A percentile compares a stretch with the other conserved stretches of the same genome.
Evolutionary conservation across 495 filamentous ascomycete genomes (phyloP).

Genomic region (Sordaria brevicollis): DNA sequence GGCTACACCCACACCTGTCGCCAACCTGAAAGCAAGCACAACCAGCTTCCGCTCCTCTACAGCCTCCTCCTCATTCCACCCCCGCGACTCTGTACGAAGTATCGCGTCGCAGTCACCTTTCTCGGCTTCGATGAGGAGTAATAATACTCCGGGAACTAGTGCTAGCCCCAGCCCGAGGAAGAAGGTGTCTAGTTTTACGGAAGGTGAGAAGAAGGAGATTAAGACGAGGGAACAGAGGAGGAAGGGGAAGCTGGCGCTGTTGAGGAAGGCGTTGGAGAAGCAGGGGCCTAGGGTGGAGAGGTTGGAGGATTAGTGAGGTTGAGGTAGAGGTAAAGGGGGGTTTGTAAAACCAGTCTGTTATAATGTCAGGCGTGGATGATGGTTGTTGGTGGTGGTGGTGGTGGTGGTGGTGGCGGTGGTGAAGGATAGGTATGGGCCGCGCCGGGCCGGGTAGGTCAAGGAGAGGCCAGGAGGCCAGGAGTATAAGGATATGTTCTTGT

Average conservation of each 20-base stretch:
- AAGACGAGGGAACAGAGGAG: conserved; percentile 22
- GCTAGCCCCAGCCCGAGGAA: conserved; percentile 26
- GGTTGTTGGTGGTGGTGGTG: too few species aligned
- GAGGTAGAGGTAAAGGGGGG: too few species aligned
- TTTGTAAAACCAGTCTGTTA: too few species aligned
- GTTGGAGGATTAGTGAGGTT: conserved; percentile 20
- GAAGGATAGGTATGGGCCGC: too few species aligned
- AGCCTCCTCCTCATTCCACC: not conserved
- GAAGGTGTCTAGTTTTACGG: conserved; percentile 45
- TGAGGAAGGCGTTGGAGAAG: conserved; percentile 27
- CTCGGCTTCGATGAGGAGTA: not conserved
- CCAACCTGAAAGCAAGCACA: not conserved
- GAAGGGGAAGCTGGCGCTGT: conserved; percentile 15
- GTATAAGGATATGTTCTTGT: too few species aligned
- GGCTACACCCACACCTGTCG: not conserved
- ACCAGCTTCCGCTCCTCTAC: not conserved
- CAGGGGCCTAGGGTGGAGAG: conserved; percentile 27
- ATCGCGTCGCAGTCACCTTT: not conserved
- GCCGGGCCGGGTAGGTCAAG: too few species aligned
- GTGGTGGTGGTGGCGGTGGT: too few species aligned
- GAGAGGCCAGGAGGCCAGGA: too few species aligned
- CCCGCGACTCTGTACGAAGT: not conserved
- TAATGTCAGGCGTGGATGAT: too few species aligned
- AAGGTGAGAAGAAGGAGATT: conserved; percentile 37
- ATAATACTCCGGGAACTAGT: not conserved